Base-by-base conservation (phyloP, 208 protist genomes). In the Angomonas deanei region DNA sequence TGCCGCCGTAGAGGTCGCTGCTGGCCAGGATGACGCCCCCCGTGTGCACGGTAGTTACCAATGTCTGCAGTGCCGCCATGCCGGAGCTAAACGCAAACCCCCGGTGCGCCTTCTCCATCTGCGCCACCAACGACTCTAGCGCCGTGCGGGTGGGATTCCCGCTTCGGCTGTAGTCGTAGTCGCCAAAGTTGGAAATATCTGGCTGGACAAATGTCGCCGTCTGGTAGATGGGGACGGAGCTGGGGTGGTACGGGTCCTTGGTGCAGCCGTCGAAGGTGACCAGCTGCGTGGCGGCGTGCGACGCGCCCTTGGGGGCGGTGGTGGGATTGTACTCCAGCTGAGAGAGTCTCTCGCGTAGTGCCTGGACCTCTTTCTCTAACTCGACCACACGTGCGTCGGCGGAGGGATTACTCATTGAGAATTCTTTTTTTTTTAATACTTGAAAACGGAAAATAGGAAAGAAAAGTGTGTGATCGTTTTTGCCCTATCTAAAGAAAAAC, bases 1-100 rank as follows among this genome's bases (percentile, higher is more conserved):
- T 97, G 61, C 96, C 96, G 36, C 96, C 96, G 81, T 97, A 98
- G 32, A 97, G 79, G 74, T 97, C 94, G 61, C 86, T 88, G 36
- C 88, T 80, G 27, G 84, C 79, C 27, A 96, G 74, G 6, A 97
- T 74, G 19, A 88, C 72, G 57, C 94, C 85, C 33, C 89, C 90
- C 38, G 64, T 56, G 49, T 38, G 82, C 33, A 97, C 74, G 30
- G 80, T 74, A 21, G 93, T 76, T 1, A 96, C 67, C 30, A 97
- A 78, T 0, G 91, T 97, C 52, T 91, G 78, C 24, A 93, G 80
- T 23, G 88, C 84, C 2, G 81, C 84, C 73, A 96, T 89, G 61
- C 93, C 94, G 39, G 80, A 93, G 4, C 79, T 79, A 74, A 97
- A 97, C 50, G 86, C 85, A 60, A 88, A 91, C 56, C 81, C 88